Conservation (phyloP, 129 eudicot species). For the Gnaphalium uliginosum region DNA sequence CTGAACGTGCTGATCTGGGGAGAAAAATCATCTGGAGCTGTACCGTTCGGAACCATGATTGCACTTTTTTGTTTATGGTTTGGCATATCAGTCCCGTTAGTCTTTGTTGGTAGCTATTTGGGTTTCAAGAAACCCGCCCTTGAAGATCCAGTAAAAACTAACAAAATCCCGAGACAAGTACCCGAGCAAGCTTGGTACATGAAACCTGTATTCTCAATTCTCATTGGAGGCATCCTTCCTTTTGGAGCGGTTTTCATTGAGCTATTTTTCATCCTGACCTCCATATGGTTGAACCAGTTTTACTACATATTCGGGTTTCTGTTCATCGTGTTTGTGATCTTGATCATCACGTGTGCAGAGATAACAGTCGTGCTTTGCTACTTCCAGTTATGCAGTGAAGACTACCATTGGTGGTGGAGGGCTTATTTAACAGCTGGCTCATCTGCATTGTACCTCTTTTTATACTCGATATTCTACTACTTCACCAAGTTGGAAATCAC, state of each 20-base stretch:
- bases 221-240: slow-evolving; percentile 89
- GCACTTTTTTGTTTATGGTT: slow-evolving; percentile 89
- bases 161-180: slow-evolving; percentile 85
- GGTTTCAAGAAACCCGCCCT: slow-evolving; percentile 85
- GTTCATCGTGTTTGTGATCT: slow-evolving; percentile 79
- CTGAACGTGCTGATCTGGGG: slow-evolving; percentile 90
- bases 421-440: slow-evolving; percentile 88
- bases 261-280: slow-evolving; percentile 79
- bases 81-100: slow-evolving; percentile 95
- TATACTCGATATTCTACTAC: slow-evolving; percentile 77
- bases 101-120: slow-evolving; percentile 86
- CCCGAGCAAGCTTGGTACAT: slow-evolving; percentile 98
- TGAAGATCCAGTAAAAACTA: slow-evolving; percentile 89
- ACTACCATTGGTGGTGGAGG: slow-evolving; percentile 96
- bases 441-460: slow-evolving; percentile 77
- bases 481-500: slow-evolving; percentile 86
- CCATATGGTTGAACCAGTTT: slow-evolving; percentile 91
- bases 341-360: slow-evolving; percentile 83
- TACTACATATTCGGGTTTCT: slow-evolving; percentile 91
- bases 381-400: slow-evolving; percentile 91
- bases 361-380: slow-evolving; percentile 80
- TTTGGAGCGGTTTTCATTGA: slow-evolving; percentile 95
- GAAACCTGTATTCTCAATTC: slow-evolving; percentile 81
- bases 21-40: slow-evolving; percentile 90
- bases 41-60: slow-evolving; percentile 92